Evolutionary conservation across 2,329 filamentous ascomycete genomes (phyloP), one percentile per base, ranked within the genome.

Genomic region (Fusarium camptoceras): DNA sequence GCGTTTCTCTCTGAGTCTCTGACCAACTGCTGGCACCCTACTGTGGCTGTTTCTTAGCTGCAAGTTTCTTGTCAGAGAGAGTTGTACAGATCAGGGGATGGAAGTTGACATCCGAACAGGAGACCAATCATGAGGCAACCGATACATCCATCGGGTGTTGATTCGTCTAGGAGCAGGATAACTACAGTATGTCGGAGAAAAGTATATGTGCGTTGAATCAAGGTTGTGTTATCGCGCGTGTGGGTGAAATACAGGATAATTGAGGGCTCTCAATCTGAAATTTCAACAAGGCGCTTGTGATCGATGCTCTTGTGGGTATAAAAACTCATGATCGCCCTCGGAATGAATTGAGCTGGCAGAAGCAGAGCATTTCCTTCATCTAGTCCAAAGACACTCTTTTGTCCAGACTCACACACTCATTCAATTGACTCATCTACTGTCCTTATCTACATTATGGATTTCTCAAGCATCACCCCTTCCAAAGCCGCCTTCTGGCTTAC

Each of bases 111-210:
- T 31, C 63, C 59, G 56, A 65, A 20, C 16, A 25, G 37, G 15
- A 63, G 64, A 42, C 73, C 73, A 75, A 75, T 74, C 62, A 71
- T n/a, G 59, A 31, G 14, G 51, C 4, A 57, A 37, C 69, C 64
- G 69, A 61, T 54, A 58, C 64, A 71, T 47, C 61, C 67, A 43
- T 68, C 64, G 68, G 72, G 61, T 55, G 58, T 50, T 59, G 44
- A 47, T 47, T 44, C 41, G 37, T 20, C 34, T 41, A 41, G 39
- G 42, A 15, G 43, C 20, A 50, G 56, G 50, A 59, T 37, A 47
- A 58, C 25, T 58, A 27, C 30, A 34, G 34, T 37, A 37, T 37
- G 18, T 58, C 59, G 55, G 68, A 55, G 51, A 44, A 61, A 44
- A 27, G 3, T 28, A 15, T 22, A 15, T 31, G 28, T 56, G 37